Base-by-base conservation (phyloP, 257 asterid genomes). In the Gardenia jasminoides region DNA sequence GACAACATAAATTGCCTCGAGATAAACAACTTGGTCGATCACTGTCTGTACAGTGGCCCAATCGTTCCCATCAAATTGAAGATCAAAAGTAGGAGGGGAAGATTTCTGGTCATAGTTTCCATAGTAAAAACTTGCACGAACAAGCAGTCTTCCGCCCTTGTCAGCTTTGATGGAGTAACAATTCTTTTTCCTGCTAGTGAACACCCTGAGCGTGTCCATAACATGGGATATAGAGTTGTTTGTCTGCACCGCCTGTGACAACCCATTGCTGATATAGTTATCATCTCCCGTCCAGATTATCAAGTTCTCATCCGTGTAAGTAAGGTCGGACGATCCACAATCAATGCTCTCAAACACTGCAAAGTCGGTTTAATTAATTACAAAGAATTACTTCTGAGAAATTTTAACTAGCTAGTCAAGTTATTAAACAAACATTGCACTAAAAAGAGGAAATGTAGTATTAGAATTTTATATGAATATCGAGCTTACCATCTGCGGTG, bases 41-140 rank as follows among this genome's bases (percentile, higher is more conserved):
- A 69, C 65, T 3, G 90, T 86, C 54, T 71, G 73, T 1, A 92
- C 94, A 0, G 67, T 77, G 15, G 59, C 64, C 96, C 96, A 92
- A 17, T 43, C 7, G 58, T 91, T 87, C 68, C 94, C 96, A 33
- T 90, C 96, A 19, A 86, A 88, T 17, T 70, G 86, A 36, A 92
- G 92, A 47, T 87, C 84, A 28, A 92, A 92, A 2, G 81, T 66
- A 0, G 97, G 97, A 43, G 96, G 93, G 46, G 85, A 56, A 0
- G 88, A 84, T 77, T 79, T 89, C 4, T 74, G 70, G 59, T 91
- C 97, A 33, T 92, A 91, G 71, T 92, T 91, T 24, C 96, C 97
- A 26, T 92, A 92, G 83, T 81, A 62, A 82, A 92, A 92, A 76
- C 85, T 79, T 8, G 92, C 96, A 4, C 96, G 94, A 16, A 89